Evolutionary conservation across 1,139 yeast genomes (phyloP), one percentile per base, ranked within the genome.

Genomic region (Taiozyma sp.): DNA sequence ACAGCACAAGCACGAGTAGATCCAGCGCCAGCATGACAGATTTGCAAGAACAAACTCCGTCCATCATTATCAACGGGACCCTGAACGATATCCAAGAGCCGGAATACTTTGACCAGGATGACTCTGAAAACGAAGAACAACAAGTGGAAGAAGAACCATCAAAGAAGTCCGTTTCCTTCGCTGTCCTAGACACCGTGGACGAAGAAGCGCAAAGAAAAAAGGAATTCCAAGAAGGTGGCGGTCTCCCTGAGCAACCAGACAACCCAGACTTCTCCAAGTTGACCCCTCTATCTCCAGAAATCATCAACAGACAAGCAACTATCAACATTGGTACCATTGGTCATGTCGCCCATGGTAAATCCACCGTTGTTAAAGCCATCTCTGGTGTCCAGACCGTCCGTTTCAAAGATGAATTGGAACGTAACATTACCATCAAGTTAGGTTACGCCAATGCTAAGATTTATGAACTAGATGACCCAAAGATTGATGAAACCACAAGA

Each of bases 381-480:
- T 92, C 98, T 3, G 99, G 99, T 54, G 98, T 95, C 45, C 99
- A 93, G 72, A 95, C 99, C 19, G 99, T 95, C 60, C 88, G 99
- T 74, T 95, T 95, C 80, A 93, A 92, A 79, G 96, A 92, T 74
- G 98, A 93, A 71, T 81, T 95, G 69, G 99, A 95, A 79, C 90
- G 99, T 82, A 95, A 95, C 67, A 95, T 95, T 78, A 95, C 99
- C 66, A 95, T 95, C 70, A 93, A 95, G 74, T 81, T 95, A 66
- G 99, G 99, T 69, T 95, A 95, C 67, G 99, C 99, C 61, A 95
- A 95, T 69, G 99, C 99, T 52, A 95, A 95, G 71, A 93, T 95
- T 67, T 95, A 95, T 78, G 90, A 85, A 72, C 88, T 97, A 78
- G 89, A 87, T 65, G 86, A 86, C 67, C 84, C 85, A 61, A 80